Conservation (phyloP, 768 basidiomycete genomes). For the Trametes cinnabarina region DNA sequence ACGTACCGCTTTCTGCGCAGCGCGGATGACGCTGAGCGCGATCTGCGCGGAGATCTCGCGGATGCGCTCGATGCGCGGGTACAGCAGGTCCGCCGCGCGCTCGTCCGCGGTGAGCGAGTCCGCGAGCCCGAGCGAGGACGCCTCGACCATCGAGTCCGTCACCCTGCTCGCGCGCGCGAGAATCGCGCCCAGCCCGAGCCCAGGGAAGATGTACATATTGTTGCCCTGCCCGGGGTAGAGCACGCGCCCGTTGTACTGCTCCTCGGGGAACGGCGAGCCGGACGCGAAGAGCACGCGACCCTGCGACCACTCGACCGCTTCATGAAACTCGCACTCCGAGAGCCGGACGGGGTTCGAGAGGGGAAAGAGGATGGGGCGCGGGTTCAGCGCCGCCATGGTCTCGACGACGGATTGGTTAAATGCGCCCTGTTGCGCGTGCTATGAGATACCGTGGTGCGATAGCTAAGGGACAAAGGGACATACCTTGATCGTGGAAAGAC, state of each 20-base stretch:
- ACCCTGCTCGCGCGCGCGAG: slow-evolving; percentile 65
- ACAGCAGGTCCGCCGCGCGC: slow-evolving; percentile 61
- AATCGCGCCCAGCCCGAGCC: slow-evolving; percentile 79
- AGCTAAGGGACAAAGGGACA: slow-evolving; percentile 10
- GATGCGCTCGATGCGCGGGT: slow-evolving; percentile 82
- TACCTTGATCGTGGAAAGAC: slow-evolving; percentile 81
- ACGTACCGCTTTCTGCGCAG: slow-evolving; percentile 73
- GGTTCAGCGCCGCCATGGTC: slow-evolving; percentile 76
- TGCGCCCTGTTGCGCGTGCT: slow-evolving; percentile 48
- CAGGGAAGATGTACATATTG: slow-evolving; percentile 88
- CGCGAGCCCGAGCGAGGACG: slow-evolving; percentile 77
- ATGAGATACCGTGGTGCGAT: too few species aligned
- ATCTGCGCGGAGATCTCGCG: slow-evolving; percentile 81
- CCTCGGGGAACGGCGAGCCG: slow-evolving; percentile 79
- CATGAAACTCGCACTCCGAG: slow-evolving; percentile 77
- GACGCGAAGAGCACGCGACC: slow-evolving; percentile 84
- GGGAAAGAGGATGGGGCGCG: slow-evolving; percentile 88
- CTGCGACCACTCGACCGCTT: slow-evolving; percentile 68
- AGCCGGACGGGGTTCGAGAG: slow-evolving; percentile 86
- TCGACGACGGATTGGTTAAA: slow-evolving; percentile 72
- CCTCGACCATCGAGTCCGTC: slow-evolving; percentile 88
- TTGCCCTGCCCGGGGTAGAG: slow-evolving; percentile 85
- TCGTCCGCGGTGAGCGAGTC: slow-evolving; percentile 72
- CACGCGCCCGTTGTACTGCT: slow-evolving; percentile 50
- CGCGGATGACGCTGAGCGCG: slow-evolving; percentile 70